These are phyloP conservation scores for Anaeramoeba flamelloides DNA, from an alignment of 78 protist species.

Conservation along the genomic window DNA sequence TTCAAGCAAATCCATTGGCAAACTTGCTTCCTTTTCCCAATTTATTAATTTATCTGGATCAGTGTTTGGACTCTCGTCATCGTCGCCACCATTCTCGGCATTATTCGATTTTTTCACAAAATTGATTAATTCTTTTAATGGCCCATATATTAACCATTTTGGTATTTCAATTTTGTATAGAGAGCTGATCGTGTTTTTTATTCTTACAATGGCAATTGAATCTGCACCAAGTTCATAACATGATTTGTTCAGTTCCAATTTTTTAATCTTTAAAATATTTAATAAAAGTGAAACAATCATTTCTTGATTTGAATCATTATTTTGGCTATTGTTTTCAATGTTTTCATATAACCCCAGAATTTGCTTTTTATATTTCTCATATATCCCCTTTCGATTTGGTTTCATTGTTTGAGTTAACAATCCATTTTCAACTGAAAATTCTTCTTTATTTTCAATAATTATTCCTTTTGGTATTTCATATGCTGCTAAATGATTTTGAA, in stretches of 20 bases:
- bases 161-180: neutral
- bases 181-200: neutral
- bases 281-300: too few relatives aligned
- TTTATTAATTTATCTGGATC: neutral
- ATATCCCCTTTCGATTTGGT: neutral
- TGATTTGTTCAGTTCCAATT: neutral
- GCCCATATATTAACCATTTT: neutral
- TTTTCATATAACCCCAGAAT: neutral
- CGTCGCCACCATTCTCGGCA: too few relatives aligned
- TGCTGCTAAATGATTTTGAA: neutral
- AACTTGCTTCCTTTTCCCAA: neutral
- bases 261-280: too few relatives aligned
- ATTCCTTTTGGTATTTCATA: neutral
- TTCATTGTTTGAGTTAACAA: neutral
- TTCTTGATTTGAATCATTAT: too few relatives aligned
- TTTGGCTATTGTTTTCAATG: neutral
- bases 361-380: neutral
- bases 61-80: too few relatives aligned
- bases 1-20: neutral
- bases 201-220: neutral
- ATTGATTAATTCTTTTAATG: neutral
- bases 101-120: too few relatives aligned
- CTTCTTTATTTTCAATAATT: neutral
- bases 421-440: neutral
- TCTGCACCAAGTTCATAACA: neutral